Evolutionary conservation across 352 stramenopile species (phyloP).

Genomic region (Pythium utonaiense): DNA sequence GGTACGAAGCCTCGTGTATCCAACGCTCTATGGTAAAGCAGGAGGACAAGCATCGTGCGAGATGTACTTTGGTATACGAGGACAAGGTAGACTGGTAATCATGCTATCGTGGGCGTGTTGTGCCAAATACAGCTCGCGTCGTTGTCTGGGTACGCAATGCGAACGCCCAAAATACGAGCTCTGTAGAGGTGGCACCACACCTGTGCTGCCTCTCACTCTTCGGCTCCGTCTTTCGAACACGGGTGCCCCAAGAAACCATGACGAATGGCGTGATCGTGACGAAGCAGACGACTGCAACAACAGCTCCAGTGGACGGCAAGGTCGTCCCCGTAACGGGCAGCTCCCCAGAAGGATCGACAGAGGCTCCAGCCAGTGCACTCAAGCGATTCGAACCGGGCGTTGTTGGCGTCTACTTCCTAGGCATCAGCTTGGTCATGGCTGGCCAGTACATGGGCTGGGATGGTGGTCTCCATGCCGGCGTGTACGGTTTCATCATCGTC

Average conservation of each 20-base stretch:
- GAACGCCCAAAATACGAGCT: no score
- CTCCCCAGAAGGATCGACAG: not conserved
- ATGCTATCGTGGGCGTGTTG: no score
- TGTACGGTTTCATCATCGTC: slow-evolving; percentile 38
- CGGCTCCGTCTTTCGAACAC: no score
- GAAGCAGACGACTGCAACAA: not conserved
- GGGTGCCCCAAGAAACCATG: not conserved
- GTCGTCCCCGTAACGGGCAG: not conserved
- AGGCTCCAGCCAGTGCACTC: not conserved
- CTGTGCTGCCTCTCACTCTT: no score
- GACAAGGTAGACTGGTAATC: no score
- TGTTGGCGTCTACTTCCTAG: slow-evolving; percentile 38
- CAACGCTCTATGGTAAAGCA: no score
- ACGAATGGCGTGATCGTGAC: not conserved
- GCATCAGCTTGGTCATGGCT: slow-evolving; percentile 51
- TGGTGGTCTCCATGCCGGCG: slow-evolving; percentile 30
- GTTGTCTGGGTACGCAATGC: no score
- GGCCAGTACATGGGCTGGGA: slow-evolving; percentile 59
- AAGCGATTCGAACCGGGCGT: not conserved
- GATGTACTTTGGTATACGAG: no score
- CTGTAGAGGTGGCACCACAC: no score
- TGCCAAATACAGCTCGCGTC: no score
- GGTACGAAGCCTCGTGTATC: no score
- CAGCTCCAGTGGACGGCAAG: not conserved
- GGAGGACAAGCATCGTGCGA: no score